Percentiles rank a stretch among this genome's conserved stretches.
Conservation (phyloP, 2,329 filamentous ascomycete species). For the Uncinocarpus reesii region DNA sequence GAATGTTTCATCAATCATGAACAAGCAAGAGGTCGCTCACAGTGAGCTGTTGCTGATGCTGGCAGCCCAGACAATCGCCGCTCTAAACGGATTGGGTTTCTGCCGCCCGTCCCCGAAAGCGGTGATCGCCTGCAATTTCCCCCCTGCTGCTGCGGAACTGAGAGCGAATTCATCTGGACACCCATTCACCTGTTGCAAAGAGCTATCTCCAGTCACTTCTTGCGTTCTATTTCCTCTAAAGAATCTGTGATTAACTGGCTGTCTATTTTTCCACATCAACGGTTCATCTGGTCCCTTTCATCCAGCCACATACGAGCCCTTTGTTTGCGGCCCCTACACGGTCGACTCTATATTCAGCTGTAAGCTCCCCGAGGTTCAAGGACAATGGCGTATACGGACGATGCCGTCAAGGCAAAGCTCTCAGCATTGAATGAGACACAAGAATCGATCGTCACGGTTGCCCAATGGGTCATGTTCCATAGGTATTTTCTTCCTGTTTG, state of each 20-base stretch:
- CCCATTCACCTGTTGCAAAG: no score
- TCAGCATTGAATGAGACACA: conserved; percentile 94
- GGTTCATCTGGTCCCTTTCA: no score
- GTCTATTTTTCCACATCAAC: no score
- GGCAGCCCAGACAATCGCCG: not conserved
- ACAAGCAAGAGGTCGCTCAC: not conserved
- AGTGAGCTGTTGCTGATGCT: not conserved
- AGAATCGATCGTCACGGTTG: conserved; percentile 89
- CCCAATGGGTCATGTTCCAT: conserved; percentile 99
- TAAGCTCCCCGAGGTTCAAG: conserved; percentile 2
- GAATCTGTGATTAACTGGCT: no score
- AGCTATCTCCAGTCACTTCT: no score
- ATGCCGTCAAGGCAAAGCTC: conserved; percentile 88
- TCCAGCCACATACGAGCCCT: no score
- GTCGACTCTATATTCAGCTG: not conserved
- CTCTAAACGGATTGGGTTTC: conserved; percentile 1
- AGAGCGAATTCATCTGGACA: not conserved
- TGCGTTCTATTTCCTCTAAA: no score
- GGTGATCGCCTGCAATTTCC: not conserved
- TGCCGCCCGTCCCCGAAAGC: not conserved
- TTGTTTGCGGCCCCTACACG: not conserved
- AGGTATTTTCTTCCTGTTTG: conserved; percentile 47
- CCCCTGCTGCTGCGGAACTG: not conserved
- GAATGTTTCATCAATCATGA: conserved; percentile 3
- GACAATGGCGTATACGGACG: conserved; percentile 89